Conservation (phyloP, 805 yeast species). For the Tetrapisispora phaffii region DNA sequence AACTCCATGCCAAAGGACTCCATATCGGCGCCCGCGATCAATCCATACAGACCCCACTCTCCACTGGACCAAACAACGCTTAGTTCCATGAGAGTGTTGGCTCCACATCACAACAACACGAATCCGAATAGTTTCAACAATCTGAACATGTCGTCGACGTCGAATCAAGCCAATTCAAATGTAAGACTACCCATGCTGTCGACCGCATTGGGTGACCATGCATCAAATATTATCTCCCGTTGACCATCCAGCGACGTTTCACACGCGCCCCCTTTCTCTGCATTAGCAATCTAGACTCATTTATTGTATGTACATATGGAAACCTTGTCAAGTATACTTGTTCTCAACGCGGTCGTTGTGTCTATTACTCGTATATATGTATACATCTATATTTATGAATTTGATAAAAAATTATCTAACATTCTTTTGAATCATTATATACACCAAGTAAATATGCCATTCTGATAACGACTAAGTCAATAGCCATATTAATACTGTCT, state of each 20-base stretch:
- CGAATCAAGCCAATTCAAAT: not conserved
- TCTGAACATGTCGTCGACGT: not conserved
- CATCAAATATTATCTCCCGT: not conserved
- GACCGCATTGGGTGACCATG: not conserved
- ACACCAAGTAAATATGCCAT: conserved; percentile 80
- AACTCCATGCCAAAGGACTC: not conserved
- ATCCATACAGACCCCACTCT: not conserved
- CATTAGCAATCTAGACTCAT: not conserved
- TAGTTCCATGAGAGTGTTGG: not conserved
- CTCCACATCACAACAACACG: not conserved
- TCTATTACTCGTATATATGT: not conserved
- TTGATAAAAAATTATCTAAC: not conserved
- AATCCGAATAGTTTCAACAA: not conserved
- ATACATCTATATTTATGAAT: no score
- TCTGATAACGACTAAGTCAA: conserved; percentile 83
- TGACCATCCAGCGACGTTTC: not conserved
- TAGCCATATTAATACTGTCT: conserved; percentile 88
- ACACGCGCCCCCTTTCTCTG: not conserved
- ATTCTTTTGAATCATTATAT: conserved; percentile 39
- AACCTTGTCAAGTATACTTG: no score
- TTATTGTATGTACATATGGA: not conserved
- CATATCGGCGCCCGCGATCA: not conserved
- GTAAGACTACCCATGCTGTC: not conserved
- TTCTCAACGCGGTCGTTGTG: not conserved
- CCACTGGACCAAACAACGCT: not conserved